Evolutionary conservation across 1,139 yeast genomes (phyloP), one percentile per base, ranked within the genome.

Genomic region (Taphrina sp.): DNA sequence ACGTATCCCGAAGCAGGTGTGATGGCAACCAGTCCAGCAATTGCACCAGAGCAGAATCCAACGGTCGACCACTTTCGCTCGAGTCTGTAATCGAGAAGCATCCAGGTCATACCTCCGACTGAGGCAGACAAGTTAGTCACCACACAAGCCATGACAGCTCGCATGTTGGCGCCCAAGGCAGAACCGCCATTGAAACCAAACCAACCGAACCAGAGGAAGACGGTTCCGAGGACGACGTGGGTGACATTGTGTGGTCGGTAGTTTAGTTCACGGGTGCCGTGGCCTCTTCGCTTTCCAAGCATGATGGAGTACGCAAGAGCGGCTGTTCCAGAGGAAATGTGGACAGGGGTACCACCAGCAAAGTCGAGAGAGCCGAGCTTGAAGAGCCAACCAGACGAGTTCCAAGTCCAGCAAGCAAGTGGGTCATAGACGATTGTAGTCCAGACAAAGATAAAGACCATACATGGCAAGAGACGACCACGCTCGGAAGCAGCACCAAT

Each of bases 331-430:
- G 96, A 86, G 65, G 88, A 76, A 74, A 87, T 88, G 73, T 92
- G 98, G 59, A 92, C 97, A 61, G 97, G 96, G 61, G 96, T 96
- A 67, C 97, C 96, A 66, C 98, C 98, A 35, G 97, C 97, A 69
- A 87, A 92, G 73, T 92, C 98, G 59, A 88, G 78, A 29, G 89
- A 83, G 61, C 97, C 97, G 58, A 90, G 76, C 47, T 73, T 74
- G 57, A 76, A 79, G 62, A 90, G 77, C 97, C 97, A 92, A 49
- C 97, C 98, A 58, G 79, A 79, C 29, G 82, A 78, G 69, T 90
- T 92, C 97, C 97, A 92, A 26, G 95, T 85, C 97, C 97, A 90
- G 75, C 85, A 85, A 14, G 97, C 97, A 75, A 87, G 43, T 59
- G 58, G 96, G 96, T 95, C 85, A 76, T 92, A 92, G 47, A 92